phyloP scores from a whole-genome alignment of 108 stramenopile species.

The Cyclotella cryptica region DNA sequence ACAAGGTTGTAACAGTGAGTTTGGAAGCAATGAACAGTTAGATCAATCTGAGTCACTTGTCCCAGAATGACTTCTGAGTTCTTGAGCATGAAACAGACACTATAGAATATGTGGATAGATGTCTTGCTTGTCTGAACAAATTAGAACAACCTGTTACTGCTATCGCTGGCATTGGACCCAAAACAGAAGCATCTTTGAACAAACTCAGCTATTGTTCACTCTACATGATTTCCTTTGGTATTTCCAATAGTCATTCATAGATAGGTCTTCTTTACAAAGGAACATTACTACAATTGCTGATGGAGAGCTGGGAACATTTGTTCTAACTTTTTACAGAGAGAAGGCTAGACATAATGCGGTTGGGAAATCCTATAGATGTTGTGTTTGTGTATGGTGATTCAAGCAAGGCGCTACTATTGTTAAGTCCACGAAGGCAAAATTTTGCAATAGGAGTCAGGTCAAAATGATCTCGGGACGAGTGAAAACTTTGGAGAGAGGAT shows the following conservation, averaged over 20 bases:
- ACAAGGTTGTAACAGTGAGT: too few species aligned
- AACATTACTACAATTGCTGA: constrained; percentile 20
- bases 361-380: constrained; percentile 29
- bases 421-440: constrained; percentile 7
- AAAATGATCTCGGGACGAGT: constrained; percentile 37
- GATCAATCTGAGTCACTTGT: too few species aligned
- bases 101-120: constrained; percentile 28
- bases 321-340: constrained; percentile 6
- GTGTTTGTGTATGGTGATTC: constrained; percentile 32
- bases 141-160: constrained; percentile 36
- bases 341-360: constrained; percentile 19
- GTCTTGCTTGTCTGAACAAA: constrained; percentile 17
- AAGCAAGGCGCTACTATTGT: constrained; percentile 9
- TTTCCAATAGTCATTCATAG: constrained; percentile 42
- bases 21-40: too few species aligned
- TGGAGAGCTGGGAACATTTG: constrained; percentile 40
- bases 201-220: constrained; percentile 38
- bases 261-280: constrained; percentile 24
- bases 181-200: constrained; percentile 26
- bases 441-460: constrained; percentile 9
- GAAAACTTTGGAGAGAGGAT: constrained; percentile 12
- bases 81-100: constrained; percentile 8
- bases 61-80: background rate
- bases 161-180: constrained; percentile 39
- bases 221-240: constrained; percentile 41